Conservation (phyloP, 192 early-diverging fungal genomes). For the Spizellomyces punctatus region DNA sequence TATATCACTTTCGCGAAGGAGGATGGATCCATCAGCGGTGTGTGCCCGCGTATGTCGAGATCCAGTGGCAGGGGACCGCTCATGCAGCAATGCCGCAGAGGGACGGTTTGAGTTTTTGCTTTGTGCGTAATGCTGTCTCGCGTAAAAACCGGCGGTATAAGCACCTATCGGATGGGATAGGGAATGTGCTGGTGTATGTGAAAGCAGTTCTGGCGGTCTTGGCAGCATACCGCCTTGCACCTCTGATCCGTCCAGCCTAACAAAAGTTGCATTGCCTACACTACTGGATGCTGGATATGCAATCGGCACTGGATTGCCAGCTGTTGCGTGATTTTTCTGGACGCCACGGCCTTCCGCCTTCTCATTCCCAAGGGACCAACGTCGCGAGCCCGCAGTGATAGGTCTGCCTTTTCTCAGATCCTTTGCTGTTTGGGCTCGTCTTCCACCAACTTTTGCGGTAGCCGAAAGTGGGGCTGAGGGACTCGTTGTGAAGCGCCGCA, state of each 20-base stretch:
- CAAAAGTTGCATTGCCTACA: not conserved
- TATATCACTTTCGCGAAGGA: not conserved
- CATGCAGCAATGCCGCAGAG: conserved; percentile 8
- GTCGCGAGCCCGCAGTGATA: not conserved
- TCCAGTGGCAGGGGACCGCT: not conserved
- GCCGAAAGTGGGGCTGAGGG: conserved; percentile 26
- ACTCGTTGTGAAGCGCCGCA: conserved; percentile 25
- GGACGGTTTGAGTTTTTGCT: conserved; percentile 16
- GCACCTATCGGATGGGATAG: conserved; percentile 42
- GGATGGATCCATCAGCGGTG: conserved; percentile 1
- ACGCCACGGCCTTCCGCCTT: too few species aligned
- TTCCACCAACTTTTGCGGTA: not conserved
- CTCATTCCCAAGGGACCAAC: not conserved
- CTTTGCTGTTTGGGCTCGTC: too few species aligned
- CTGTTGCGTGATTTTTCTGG: too few species aligned
- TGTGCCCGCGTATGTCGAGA: conserved; percentile 19
- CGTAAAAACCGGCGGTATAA: conserved; percentile 46
- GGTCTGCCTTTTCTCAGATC: too few species aligned
- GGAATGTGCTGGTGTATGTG: conserved; percentile 21
- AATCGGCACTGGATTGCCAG: too few species aligned
- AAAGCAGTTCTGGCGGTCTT: conserved; percentile 4
- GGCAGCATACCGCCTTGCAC: not conserved
- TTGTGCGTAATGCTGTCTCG: conserved; percentile 34
- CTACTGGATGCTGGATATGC: too few species aligned
- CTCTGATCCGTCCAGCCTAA: not conserved